A percentile compares a stretch with the other conserved stretches of the same genome.
phyloP scores from a whole-genome alignment of 768 basidiomycete species.

The Ramaria sp. region DNA sequence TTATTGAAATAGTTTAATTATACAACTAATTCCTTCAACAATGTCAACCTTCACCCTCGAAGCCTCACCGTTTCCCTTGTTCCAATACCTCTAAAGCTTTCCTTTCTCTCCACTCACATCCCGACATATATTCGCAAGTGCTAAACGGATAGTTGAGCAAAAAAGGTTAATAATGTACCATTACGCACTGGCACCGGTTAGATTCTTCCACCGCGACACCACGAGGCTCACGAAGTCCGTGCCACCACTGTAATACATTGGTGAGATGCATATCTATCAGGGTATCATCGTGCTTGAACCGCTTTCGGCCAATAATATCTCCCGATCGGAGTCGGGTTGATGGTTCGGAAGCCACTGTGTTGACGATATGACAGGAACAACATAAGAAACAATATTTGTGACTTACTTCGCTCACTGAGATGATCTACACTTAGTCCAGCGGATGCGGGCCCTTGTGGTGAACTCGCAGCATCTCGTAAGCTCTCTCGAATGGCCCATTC shows the following conservation, averaged over 20 bases:
- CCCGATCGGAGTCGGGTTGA: neutral
- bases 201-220: constrained; percentile 57
- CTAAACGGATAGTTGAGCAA: constrained; percentile 21
- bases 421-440: neutral
- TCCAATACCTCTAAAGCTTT: constrained; percentile 35
- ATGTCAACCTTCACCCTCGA: neutral
- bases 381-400: too few species aligned
- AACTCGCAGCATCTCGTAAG: neutral
- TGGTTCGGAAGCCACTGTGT: neutral
- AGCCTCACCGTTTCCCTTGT: neutral
- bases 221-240: constrained; percentile 50
- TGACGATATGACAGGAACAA: too few species aligned
- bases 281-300: constrained; percentile 42
- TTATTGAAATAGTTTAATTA: too few species aligned
- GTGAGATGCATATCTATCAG: constrained; percentile 43
- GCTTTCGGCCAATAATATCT: constrained; percentile 54
- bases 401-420: neutral
- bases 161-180: neutral
- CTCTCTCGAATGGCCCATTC: neutral
- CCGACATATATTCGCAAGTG: constrained; percentile 60
- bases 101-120: constrained; percentile 68
- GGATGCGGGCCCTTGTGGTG: neutral
- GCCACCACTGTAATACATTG: constrained; percentile 64
- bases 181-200: constrained; percentile 54
- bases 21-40: too few species aligned